Base-by-base conservation (phyloP, 805 yeast species). In the Torulaspora franciscae region DNA sequence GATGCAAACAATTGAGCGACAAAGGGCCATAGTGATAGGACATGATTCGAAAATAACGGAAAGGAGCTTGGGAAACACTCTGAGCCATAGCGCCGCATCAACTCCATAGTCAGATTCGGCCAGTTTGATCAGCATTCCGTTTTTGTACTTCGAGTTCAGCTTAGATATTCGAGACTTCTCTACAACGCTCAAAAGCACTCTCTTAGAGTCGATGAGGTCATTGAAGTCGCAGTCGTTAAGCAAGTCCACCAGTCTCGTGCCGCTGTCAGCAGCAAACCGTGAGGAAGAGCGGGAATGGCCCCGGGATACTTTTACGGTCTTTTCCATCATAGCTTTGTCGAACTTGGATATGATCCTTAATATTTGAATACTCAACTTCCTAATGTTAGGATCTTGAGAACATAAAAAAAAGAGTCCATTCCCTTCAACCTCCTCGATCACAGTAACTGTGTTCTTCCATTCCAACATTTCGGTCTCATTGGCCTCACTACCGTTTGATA, bases 21-120 rank as follows among this genome's bases (percentile, higher is more conserved):
- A 88, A 45, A 93, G 70, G 0, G 98, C 99, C 64, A 91, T 88
- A 0, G 96, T 91, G 59, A 91, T 82, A 0, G 99, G 98, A 57
- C 95, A 89, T 38, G 74, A 75, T 48, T 80, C 85, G 49, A 86
- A 88, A 47, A 93, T 79, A 1, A 79, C 71, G 27, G 76, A 80
- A 33, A 93, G 66, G 2, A 93, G 68, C 29, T 75, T 76, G 1
- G 97, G 97, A 56, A 85, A 89, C 1, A 83, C 76, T 49, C 95
- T 76, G 56, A 91, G 83, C 99, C 99, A 93, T n/a, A 93, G 69
- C 0, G 98, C 95, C 1, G 95, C 81, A 66, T 93, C 99, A 7
- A 93, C 90, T 1, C 98, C 97, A 58, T 90, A 85, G 47, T 85
- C 95, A 1, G 95, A 85, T 52, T 87, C 96, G 0, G 96, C 96